A percentile compares a stretch with the other conserved stretches of the same genome.
These are phyloP conservation scores for Zygoascus biomembranicola DNA, from an alignment of 805 yeast species.

Conservation along the genomic window DNA sequence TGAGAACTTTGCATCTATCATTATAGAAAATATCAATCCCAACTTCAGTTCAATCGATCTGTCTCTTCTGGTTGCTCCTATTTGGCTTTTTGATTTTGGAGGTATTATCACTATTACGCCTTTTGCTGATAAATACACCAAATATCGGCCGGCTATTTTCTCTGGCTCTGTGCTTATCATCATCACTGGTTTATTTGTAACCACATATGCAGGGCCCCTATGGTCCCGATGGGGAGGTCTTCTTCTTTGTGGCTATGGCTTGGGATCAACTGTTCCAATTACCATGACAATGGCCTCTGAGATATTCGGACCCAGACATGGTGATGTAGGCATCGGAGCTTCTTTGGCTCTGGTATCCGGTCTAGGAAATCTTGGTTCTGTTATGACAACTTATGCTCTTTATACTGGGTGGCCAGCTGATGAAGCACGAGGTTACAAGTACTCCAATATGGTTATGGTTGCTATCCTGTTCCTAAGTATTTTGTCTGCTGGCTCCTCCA, in stretches of 20 bases:
- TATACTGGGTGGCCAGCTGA: constrained; percentile 87
- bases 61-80: constrained; percentile 76
- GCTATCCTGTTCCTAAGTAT: constrained; percentile 69
- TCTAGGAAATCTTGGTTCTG: constrained; percentile 79
- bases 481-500: constrained; percentile 36
- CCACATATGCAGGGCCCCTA: constrained; percentile 62
- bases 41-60: constrained; percentile 55
- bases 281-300: constrained; percentile 79
- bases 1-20: constrained; percentile 76
- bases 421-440: constrained; percentile 45
- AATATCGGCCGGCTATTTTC: constrained; percentile 54
- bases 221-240: constrained; percentile 81
- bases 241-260: constrained; percentile 74
- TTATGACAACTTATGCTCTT: constrained; percentile 76
- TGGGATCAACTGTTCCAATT: constrained; percentile 88
- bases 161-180: constrained; percentile 55
- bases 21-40: constrained; percentile 60
- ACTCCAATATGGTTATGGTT: constrained; percentile 80
- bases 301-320: constrained; percentile 60
- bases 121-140: constrained; percentile 61
- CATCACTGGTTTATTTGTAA: constrained; percentile 64
- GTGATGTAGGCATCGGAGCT: constrained; percentile 80
- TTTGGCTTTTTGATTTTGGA: constrained; percentile 77
- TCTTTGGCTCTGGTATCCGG: constrained; percentile 80
- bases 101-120: constrained; percentile 73